Percentiles rank a stretch among this genome's conserved stretches.
phyloP scores from a whole-genome alignment of 768 basidiomycete genomes.

The Myochromella boudieri region DNA sequence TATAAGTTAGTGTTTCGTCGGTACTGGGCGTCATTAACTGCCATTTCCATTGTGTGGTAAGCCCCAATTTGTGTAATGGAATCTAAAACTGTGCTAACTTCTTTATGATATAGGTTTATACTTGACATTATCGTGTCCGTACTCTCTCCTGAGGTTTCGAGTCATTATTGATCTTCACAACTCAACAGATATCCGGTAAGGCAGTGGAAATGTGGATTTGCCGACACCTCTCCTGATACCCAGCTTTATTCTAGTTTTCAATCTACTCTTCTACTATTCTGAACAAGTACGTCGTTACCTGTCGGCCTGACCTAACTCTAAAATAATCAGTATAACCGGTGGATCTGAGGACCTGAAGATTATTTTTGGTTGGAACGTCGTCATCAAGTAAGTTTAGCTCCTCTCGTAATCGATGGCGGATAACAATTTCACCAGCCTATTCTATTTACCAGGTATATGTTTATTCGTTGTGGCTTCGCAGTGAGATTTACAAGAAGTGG shows the following conservation, averaged over 20 bases:
- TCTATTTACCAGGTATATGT: constrained; percentile 38
- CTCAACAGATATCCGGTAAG: background rate
- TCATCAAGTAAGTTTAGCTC: constrained; percentile 64
- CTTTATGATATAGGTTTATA: constrained; percentile 47
- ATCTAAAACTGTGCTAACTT: background rate
- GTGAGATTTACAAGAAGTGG: no score
- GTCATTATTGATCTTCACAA: background rate
- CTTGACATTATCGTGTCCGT: constrained; percentile 77
- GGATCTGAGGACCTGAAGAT: constrained; percentile 47
- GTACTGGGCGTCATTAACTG: constrained; percentile 71
- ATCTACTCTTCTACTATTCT: constrained; percentile 77
- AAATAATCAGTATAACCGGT: constrained; percentile 55
- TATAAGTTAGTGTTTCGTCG: constrained; percentile 76
- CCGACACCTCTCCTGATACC: background rate
- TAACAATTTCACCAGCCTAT: constrained; percentile 24
- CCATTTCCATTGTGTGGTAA: constrained; percentile 75
- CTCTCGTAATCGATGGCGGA: background rate
- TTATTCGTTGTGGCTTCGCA: no score
- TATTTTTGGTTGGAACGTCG: constrained; percentile 80
- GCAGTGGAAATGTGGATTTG: background rate
- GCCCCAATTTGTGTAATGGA: constrained; percentile 9
- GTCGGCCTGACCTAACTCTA: background rate
- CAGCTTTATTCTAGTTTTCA: background rate
- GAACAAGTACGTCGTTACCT: constrained; percentile 42
- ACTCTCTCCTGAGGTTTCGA: background rate